Evolutionary conservation across 2,329 filamentous ascomycete species (phyloP).

Genomic region (Aspergillus clavatus): DNA sequence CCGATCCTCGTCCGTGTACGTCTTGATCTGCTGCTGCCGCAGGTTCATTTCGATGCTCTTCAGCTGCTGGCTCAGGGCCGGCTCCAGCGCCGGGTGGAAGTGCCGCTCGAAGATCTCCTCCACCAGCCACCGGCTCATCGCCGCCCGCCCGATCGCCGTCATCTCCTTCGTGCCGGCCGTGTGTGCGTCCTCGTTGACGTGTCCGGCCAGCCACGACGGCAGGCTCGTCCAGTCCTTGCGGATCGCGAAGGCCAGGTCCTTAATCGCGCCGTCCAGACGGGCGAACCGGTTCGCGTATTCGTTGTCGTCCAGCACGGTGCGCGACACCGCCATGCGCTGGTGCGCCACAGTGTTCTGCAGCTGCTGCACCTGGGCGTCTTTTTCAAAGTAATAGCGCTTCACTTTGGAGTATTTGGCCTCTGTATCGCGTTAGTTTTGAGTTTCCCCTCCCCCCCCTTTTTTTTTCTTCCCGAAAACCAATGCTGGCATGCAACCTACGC

Average conservation of each 20-base stretch:
- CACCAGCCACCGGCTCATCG: constrained; percentile 83
- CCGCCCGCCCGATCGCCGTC: constrained; percentile 86
- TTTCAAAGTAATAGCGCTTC: constrained; percentile 94
- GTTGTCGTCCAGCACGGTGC: constrained; percentile 89
- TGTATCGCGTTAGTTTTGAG: constrained; percentile 37
- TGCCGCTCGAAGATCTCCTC: constrained; percentile 87
- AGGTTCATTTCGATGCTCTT: constrained; percentile 88
- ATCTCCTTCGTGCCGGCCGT: constrained; percentile 92
- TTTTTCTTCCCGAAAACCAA: too few relatives aligned
- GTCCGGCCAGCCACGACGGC: constrained; percentile 72
- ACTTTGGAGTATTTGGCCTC: constrained; percentile 97
- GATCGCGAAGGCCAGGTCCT: constrained; percentile 91
- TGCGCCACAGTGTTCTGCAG: constrained; percentile 97
- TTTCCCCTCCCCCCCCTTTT: too few relatives aligned
- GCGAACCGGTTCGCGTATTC: constrained; percentile 89
- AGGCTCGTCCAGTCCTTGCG: constrained; percentile 87
- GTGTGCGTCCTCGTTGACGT: constrained; percentile 79
- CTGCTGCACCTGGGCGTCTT: constrained; percentile 82
- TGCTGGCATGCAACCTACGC: constrained; percentile 34
- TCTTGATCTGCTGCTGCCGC: constrained; percentile 66
- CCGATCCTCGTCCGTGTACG: constrained; percentile 77
- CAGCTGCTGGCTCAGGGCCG: constrained; percentile 67
- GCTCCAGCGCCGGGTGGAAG: constrained; percentile 86
- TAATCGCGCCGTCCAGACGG: constrained; percentile 86
- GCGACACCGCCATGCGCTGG: constrained; percentile 88